phyloP scores from a whole-genome alignment of 2,329 filamentous ascomycete genomes.

The Stagonosporopsis rhizophila region DNA sequence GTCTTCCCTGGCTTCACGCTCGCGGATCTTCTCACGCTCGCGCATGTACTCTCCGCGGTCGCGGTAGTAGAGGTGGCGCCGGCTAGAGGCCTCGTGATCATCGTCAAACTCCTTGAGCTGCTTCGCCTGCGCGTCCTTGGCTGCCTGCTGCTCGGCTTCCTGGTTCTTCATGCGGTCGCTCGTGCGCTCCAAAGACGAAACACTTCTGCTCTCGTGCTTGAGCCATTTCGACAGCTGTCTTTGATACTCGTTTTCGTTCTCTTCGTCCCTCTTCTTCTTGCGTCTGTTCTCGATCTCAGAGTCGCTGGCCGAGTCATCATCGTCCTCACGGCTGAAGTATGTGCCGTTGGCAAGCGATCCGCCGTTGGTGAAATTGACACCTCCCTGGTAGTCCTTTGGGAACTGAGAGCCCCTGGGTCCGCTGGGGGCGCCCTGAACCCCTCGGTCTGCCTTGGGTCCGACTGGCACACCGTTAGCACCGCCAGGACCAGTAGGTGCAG shows the following conservation, averaged over 20 bases:
- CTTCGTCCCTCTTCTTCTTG: slow-evolving; percentile 72
- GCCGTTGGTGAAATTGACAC: slow-evolving; percentile 83
- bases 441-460: slow-evolving; percentile 69
- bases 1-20: slow-evolving; percentile 77
- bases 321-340: slow-evolving; percentile 72
- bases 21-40: slow-evolving; percentile 76
- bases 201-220: slow-evolving; percentile 83
- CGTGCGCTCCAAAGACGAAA: slow-evolving; percentile 85
- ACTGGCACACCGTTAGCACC: slow-evolving; percentile 78
- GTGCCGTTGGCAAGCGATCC: slow-evolving; percentile 67
- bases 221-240: slow-evolving; percentile 91
- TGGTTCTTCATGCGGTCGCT: slow-evolving; percentile 81
- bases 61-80: slow-evolving; percentile 81
- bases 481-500: slow-evolving; percentile 66
- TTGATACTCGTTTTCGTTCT: slow-evolving; percentile 79
- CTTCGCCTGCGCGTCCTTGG: slow-evolving; percentile 72
- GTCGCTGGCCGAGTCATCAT: slow-evolving; percentile 87
- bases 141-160: slow-evolving; percentile 67
- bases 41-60: slow-evolving; percentile 86
- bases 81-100: slow-evolving; percentile 77
- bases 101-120: slow-evolving; percentile 87
- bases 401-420: slow-evolving; percentile 72
- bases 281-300: slow-evolving; percentile 80
- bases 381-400: slow-evolving; percentile 76
- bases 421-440: slow-evolving; percentile 76